A percentile compares a stretch with the other conserved stretches of the same genome.
phyloP scores from a whole-genome alignment of 139 green algal species.

The Axilococcus clingmanii region DNA sequence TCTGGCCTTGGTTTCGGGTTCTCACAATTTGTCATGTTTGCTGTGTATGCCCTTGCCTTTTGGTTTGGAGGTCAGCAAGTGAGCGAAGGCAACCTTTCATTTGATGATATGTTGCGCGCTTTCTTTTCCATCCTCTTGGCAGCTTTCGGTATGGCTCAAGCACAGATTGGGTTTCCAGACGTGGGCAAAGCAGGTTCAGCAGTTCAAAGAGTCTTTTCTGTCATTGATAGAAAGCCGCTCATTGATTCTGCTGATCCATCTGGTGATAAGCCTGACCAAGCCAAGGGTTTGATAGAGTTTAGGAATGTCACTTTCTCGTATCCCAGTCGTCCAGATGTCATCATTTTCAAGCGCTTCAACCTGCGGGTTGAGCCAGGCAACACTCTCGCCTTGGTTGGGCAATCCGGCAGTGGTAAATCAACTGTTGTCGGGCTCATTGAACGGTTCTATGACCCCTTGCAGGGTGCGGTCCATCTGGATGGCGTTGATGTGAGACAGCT shows the following conservation, averaged over 20 bases:
- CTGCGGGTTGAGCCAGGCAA: slow-evolving; percentile 40
- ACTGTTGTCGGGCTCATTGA: slow-evolving; percentile 82
- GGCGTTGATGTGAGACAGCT: slow-evolving; percentile 60
- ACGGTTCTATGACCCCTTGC: slow-evolving; percentile 72
- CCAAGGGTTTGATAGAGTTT: slow-evolving; percentile 27
- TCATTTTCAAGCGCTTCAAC: slow-evolving; percentile 58
- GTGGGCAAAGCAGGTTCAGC: slow-evolving; percentile 52
- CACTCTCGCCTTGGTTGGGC: slow-evolving; percentile 82
- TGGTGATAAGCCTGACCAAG: slow-evolving; percentile 9
- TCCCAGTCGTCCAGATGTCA: slow-evolving; percentile 34
- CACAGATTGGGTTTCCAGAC: slow-evolving; percentile 52
- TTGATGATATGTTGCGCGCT: slow-evolving; percentile 59
- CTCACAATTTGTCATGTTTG: slow-evolving; percentile 48
- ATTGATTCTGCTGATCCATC: slow-evolving; percentile 41
- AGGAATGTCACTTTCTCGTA: slow-evolving; percentile 53
- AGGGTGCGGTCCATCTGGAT: slow-evolving; percentile 52
- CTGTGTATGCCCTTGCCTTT: slow-evolving; percentile 52
- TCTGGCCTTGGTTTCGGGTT: slow-evolving; percentile 45
- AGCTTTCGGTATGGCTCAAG: slow-evolving; percentile 45
- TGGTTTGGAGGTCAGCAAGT: slow-evolving; percentile 50
- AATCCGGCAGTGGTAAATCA: slow-evolving; percentile 86
- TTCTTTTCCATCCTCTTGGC: slow-evolving; percentile 71
- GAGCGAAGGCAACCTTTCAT: slow-evolving; percentile 22
- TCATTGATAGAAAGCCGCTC: slow-evolving; percentile 58
- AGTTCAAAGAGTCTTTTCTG: slow-evolving; percentile 53